Evolutionary conservation across 306 rosid genomes (phyloP).

Genomic region (Astragalus membranaceus): DNA sequence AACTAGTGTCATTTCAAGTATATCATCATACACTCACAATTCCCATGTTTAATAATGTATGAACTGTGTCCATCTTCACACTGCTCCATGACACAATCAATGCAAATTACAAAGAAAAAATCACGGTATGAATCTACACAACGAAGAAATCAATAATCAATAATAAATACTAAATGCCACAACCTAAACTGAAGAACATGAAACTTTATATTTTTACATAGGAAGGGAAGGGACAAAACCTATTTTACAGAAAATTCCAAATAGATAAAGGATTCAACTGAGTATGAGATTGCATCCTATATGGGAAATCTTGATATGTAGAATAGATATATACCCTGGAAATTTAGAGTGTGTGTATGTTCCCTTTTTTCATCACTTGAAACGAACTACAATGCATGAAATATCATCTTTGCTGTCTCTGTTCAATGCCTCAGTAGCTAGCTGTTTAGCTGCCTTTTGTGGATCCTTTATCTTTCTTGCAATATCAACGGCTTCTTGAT

Average conservation of each 20-base stretch:
- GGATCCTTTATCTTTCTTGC: conserved; percentile 67
- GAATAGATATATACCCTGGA: conserved; percentile 29
- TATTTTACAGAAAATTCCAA: conserved; percentile 29
- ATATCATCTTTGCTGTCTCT: conserved; percentile 84
- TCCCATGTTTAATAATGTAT: conserved; percentile 22
- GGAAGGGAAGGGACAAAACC: conserved; percentile 6
- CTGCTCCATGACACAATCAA: conserved; percentile 26
- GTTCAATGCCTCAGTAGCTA: conserved; percentile 63
- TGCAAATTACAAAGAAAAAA: conserved; percentile 38
- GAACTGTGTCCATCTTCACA: conserved; percentile 30
- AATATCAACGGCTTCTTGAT: conserved; percentile 82
- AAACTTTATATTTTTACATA: conserved; percentile 35
- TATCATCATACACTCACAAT: conserved; percentile 17
- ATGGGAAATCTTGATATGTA: conserved; percentile 5
- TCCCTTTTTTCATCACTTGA: conserved; percentile 44
- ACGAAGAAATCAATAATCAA: conserved; percentile 25
- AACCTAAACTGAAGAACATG: conserved; percentile 34
- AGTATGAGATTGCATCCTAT: neutral
- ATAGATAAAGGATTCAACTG: too few relatives aligned
- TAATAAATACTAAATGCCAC: conserved; percentile 30
- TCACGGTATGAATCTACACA: conserved; percentile 47
- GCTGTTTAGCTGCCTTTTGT: conserved; percentile 61
- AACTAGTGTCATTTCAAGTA: conserved; percentile 22
- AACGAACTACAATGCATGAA: conserved; percentile 79
- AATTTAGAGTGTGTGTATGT: neutral